These are phyloP conservation scores for Phytophthora foliorum DNA, from an alignment of 352 stramenopile genomes.

Conservation along the genomic window DNA sequence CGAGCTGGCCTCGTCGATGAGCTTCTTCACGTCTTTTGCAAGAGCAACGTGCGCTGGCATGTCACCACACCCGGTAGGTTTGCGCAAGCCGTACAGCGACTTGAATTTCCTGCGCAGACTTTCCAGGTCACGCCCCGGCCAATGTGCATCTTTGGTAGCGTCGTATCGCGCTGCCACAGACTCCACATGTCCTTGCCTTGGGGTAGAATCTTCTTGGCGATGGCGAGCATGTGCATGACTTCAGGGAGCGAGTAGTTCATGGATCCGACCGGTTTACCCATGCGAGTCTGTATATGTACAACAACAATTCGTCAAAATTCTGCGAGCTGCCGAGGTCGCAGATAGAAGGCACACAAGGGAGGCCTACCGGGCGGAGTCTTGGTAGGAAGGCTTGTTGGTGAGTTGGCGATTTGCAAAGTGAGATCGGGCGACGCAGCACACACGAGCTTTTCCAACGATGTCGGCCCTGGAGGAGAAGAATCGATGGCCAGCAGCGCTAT, in stretches of 20 bases:
- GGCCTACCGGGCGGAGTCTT: no score
- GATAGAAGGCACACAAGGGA: no score
- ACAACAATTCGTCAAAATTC: no score
- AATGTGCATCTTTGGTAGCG: not conserved
- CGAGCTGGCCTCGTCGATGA: constrained; percentile 7
- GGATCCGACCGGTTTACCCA: not conserved
- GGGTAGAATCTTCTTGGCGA: not conserved
- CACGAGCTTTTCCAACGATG: no score
- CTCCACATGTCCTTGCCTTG: not conserved
- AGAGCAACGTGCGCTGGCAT: not conserved
- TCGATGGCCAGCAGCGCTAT: no score
- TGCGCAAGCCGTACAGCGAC: not conserved
- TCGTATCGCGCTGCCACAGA: constrained; percentile 1
- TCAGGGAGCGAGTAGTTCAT: constrained; percentile 8
- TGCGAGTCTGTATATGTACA: not conserved
- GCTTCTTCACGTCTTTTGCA: not conserved
- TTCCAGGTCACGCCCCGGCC: not conserved
- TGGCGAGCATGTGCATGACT: no score
- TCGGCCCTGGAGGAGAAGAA: no score
- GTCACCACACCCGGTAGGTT: not conserved
- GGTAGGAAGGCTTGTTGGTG: no score
- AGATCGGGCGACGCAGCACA: no score
- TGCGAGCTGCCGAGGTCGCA: no score
- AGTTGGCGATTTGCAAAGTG: no score
- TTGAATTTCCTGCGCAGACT: constrained; percentile 1